Evolutionary conservation across 371 early-diverging fungal genomes (phyloP).

Genomic region (Paraphysoderma sedebokerense): DNA sequence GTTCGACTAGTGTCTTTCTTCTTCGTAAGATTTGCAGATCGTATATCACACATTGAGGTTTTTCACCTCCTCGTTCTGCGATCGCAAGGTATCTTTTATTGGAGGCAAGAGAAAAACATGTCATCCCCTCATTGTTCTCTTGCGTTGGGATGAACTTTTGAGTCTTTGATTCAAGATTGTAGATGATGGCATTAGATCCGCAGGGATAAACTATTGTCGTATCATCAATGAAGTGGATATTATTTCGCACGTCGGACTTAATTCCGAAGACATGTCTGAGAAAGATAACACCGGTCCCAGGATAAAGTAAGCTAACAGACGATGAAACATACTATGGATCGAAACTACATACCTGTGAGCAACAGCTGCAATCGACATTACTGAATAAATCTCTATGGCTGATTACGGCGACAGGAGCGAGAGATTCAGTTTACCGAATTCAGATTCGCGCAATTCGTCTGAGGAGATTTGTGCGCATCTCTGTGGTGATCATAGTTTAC

Average conservation of each 20-base stretch:
- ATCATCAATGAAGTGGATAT: conserved; percentile 2
- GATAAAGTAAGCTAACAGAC: too few relatives aligned
- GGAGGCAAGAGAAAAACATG: conserved; percentile 16
- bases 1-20: not conserved
- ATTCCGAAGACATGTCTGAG: conserved; percentile 2
- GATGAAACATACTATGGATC: too few relatives aligned
- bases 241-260: conserved; percentile 4
- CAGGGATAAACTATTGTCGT: conserved; percentile 20
- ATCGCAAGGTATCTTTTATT: conserved; percentile 28
- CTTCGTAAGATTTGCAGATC: not conserved
- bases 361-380: conserved; percentile 5
- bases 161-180: conserved; percentile 23
- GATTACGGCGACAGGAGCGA: too few relatives aligned
- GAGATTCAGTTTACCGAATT: too few relatives aligned
- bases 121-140: conserved; percentile 19
- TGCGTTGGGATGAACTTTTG: conserved; percentile 28
- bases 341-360: too few relatives aligned
- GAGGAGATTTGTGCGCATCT: too few relatives aligned
- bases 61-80: conserved; percentile 14
- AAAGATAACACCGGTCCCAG: too few relatives aligned
- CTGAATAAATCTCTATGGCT: too few relatives aligned
- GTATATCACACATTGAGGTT: conserved; percentile 5
- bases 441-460: too few relatives aligned
- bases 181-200: conserved; percentile 25
- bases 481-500: too few relatives aligned